A percentile compares a stretch with the other conserved stretches of the same genome.
phyloP scores from a whole-genome alignment of 1,139 yeast genomes.

The Pneumocystis wakefieldiae region DNA sequence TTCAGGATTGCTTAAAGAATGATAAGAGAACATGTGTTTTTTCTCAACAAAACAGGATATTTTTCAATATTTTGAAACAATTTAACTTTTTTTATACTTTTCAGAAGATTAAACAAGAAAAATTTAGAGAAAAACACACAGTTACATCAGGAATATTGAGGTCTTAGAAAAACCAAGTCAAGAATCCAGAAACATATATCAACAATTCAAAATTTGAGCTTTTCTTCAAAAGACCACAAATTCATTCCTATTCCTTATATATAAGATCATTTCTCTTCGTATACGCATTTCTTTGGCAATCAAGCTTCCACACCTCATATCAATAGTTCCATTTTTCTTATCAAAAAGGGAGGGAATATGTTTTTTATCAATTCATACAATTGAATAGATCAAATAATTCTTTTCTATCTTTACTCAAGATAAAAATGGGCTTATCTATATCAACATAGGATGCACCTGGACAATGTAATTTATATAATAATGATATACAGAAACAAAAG shows the following conservation, averaged over 20 bases:
- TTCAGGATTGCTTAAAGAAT: background rate
- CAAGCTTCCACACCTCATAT: background rate
- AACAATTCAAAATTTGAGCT: background rate
- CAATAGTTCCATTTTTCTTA: background rate
- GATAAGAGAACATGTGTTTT: background rate
- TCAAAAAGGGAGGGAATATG: background rate
- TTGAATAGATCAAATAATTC: background rate
- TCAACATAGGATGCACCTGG: background rate
- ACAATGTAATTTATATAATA: background rate
- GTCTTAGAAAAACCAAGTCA: no score
- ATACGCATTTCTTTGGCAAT: background rate
- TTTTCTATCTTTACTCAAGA: background rate
- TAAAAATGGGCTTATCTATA: background rate
- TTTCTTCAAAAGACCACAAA: background rate
- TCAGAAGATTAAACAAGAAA: background rate
- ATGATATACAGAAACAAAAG: background rate
- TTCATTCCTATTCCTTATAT: background rate
- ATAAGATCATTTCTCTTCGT: background rate
- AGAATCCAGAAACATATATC: background rate
- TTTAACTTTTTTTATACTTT: background rate
- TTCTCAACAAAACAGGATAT: background rate
- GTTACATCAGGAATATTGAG: no score
- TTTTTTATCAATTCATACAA: background rate
- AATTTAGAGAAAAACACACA: background rate
- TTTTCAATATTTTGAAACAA: background rate